These are phyloP conservation scores for Hypoxylon lenormandii DNA, from an alignment of 495 filamentous ascomycete species.

Conservation along the genomic window DNA sequence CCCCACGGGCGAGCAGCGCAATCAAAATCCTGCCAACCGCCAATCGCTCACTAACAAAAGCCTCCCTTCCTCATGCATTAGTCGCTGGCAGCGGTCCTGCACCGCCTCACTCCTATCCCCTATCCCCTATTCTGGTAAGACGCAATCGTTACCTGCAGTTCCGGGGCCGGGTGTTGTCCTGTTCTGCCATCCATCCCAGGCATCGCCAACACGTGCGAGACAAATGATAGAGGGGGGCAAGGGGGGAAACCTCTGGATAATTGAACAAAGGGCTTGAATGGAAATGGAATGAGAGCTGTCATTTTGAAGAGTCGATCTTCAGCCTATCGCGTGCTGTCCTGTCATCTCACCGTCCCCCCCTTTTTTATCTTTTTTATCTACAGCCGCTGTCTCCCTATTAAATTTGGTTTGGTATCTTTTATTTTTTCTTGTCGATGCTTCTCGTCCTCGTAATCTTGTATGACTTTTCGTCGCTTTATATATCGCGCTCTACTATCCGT, in stretches of 20 bases:
- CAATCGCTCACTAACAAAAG: constrained; percentile 6
- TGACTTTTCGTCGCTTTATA: constrained; percentile 8
- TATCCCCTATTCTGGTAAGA: constrained; percentile 39
- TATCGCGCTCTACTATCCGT: constrained; percentile 8
- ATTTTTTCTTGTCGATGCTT: neutral
- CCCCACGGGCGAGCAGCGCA: constrained; percentile 7
- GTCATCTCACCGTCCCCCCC: constrained; percentile 32
- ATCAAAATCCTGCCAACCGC: constrained; percentile 27
- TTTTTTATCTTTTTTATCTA: constrained; percentile 28
- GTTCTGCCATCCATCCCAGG: constrained; percentile 38
- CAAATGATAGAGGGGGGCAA: constrained; percentile 7
- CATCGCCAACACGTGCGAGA: constrained; percentile 42
- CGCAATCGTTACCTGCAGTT: constrained; percentile 45
- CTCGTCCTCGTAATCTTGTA: constrained; percentile 23
- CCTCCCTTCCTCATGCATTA: constrained; percentile 27
- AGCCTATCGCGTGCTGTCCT: constrained; percentile 35
- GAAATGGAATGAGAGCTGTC: constrained; percentile 28
- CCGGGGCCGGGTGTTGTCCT: constrained; percentile 33
- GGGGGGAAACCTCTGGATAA: neutral
- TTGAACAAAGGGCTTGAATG: neutral
- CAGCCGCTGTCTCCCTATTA: constrained; percentile 38
- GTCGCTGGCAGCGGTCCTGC: constrained; percentile 35
- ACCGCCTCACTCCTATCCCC: constrained; percentile 39
- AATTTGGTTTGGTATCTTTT: neutral
- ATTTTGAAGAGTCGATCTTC: constrained; percentile 21